Conservation (phyloP, 805 yeast species). For the Pichia heedii region DNA sequence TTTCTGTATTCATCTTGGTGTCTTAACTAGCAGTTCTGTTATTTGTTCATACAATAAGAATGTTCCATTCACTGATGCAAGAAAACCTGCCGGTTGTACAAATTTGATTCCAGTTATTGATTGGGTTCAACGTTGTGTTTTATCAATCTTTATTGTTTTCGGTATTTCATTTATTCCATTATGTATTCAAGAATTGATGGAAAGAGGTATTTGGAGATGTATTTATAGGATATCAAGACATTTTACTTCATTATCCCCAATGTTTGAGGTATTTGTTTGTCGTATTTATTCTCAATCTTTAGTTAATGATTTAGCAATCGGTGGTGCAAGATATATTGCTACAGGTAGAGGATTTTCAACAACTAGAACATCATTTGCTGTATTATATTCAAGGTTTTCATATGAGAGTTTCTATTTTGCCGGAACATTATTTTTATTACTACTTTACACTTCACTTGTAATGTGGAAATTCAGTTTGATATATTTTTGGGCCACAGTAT, state of each 20-base stretch:
- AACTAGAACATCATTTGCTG: constrained; percentile 55
- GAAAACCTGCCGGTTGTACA: constrained; percentile 61
- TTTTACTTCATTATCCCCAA: constrained; percentile 60
- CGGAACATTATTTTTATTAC: constrained; percentile 38
- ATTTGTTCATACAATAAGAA: constrained; percentile 53
- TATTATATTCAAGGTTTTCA: constrained; percentile 60
- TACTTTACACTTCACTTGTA: constrained; percentile 47
- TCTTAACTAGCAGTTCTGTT: constrained; percentile 51
- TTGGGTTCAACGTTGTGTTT: constrained; percentile 66
- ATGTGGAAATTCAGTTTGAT: constrained; percentile 54
- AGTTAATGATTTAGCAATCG: constrained; percentile 57
- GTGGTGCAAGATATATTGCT: constrained; percentile 76
- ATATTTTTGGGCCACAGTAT: constrained; percentile 67
- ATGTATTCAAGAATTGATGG: constrained; percentile 67
- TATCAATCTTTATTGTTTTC: constrained; percentile 68
- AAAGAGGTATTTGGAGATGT: constrained; percentile 68
- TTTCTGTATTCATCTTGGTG: constrained; percentile 51
- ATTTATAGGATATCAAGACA: constrained; percentile 55
- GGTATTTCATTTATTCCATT: constrained; percentile 67
- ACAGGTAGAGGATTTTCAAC: constrained; percentile 83
- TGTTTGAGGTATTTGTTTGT: constrained; percentile 74
- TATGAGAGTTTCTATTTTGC: constrained; percentile 62
- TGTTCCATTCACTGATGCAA: constrained; percentile 52
- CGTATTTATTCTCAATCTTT: constrained; percentile 67
- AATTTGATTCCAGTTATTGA: constrained; percentile 61